These are phyloP conservation scores for Fusarium sp. DNA, from an alignment of 2,329 filamentous ascomycete species.

Conservation along the genomic window DNA sequence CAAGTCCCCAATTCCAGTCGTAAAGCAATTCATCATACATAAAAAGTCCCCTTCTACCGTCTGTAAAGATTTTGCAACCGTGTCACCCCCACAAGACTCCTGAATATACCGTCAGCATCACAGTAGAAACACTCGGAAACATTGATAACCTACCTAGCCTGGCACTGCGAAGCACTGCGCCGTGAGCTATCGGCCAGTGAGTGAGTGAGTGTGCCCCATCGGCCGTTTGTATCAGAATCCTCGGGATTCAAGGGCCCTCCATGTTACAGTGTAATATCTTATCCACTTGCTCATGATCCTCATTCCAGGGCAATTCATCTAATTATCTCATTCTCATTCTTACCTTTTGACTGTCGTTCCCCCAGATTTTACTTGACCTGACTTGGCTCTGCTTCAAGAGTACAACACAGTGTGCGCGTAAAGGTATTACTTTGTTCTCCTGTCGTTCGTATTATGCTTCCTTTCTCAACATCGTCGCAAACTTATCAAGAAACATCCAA, in stretches of 20 bases:
- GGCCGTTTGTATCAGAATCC: conserved; percentile 24
- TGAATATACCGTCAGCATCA: conserved; percentile 32
- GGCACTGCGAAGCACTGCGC: not conserved
- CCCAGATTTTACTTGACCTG: conserved; percentile 16
- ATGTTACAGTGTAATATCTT: conserved; percentile 36
- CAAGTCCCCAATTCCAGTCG: conserved; percentile 19
- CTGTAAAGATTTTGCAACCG: conserved; percentile 19
- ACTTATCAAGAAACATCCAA: conserved; percentile 73
- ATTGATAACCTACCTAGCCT: not conserved
- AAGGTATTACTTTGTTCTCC: conserved; percentile 5
- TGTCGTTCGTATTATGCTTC: conserved; percentile 21
- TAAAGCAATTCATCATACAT: conserved; percentile 4
- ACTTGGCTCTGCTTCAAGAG: not conserved
- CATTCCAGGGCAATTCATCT: conserved; percentile 13
- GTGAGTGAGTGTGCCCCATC: conserved; percentile 16
- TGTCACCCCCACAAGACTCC: conserved; percentile 25
- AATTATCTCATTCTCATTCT: conserved; percentile 36
- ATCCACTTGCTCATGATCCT: conserved; percentile 31
- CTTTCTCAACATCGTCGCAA: conserved; percentile 64
- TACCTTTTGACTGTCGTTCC: conserved; percentile 17
- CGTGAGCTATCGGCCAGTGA: not conserved
- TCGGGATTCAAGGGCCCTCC: conserved; percentile 28
- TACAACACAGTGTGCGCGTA: conserved; percentile 39
- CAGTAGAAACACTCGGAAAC: conserved; percentile 13
- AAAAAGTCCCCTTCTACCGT: not conserved